Base-by-base conservation (phyloP, 2,329 filamentous ascomycete species). In the Diplodia intermedia region DNA sequence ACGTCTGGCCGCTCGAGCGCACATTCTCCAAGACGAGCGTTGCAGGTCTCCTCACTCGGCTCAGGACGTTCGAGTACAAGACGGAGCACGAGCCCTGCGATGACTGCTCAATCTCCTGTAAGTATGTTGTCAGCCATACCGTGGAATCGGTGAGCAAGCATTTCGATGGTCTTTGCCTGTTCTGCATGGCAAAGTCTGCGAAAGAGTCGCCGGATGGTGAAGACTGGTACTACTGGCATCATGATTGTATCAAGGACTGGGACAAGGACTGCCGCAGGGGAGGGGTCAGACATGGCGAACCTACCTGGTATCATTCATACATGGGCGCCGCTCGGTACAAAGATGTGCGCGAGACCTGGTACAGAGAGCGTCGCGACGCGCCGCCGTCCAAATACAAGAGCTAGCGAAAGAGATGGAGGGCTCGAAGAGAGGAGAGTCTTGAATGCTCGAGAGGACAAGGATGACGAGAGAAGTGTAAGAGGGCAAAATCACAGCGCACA, bases 91-190 rank as follows among this genome's bases (percentile, higher is more conserved):
- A 56, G 7, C 20, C 11, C 26, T 47, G 57, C n/a, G 0, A 3
- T 8, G 4, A 8, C 0, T 62, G 57, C n/a, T 1, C 1, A 0
- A 62, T 33, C 12, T 0, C 1, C 1, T 62, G 23, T 43, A 18
- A 20, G 9, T 4, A 5, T 2, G 9, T 33, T 2, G 52, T 66
- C 9, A 12, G 33, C 1, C 1, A 36, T 11, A 29, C 63, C 18
- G 7, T 23, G 4, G 4, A 11, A 3, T 0, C 56, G 1, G 53
- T 54, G 9, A 26, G 1, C 1, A 9, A 1, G 1, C 2, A 57
- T 11, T 66, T 66, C 53, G 38, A 66, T 11, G 63, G 63, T 3
- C 63, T 66, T 18, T 66, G 63, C 20, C 38, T 66, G 2, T 8
- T 20, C 1, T 66, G 63, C 26, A 56, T 66, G 63, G 63, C 36